A percentile compares a stretch with the other conserved stretches of the same genome.
These are phyloP conservation scores for Verticillium nubilum DNA, from an alignment of 2,329 filamentous ascomycete genomes.

Conservation along the genomic window DNA sequence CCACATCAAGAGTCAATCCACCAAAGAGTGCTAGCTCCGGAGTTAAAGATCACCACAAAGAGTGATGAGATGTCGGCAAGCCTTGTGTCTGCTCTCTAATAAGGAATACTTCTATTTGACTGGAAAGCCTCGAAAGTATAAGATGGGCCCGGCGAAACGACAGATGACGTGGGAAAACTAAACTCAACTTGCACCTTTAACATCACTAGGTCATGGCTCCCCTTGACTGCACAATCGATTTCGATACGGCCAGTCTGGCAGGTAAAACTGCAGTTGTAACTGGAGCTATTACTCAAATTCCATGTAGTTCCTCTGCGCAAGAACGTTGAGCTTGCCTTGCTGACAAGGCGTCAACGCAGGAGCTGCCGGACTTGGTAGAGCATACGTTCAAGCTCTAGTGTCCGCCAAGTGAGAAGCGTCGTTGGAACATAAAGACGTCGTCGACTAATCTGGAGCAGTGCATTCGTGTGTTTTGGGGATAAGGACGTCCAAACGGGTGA, in stretches of 20 bases:
- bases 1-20: no score
- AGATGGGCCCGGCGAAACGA: no score
- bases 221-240: slow-evolving; percentile 9
- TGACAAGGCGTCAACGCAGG: not conserved
- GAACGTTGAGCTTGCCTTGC: no score
- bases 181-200: no score
- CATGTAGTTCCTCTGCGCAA: not conserved
- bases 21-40: not conserved
- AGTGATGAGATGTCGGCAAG: not conserved
- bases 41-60: not conserved
- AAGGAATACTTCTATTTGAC: no score
- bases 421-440: not conserved
- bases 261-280: slow-evolving; percentile 26
- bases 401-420: not conserved
- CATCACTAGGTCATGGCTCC: not conserved
- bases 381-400: not conserved
- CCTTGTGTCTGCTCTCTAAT: no score
- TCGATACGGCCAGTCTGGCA: slow-evolving; percentile 15
- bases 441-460: not conserved
- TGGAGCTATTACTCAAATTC: slow-evolving; percentile 10
- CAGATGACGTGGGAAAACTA: no score
- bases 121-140: no score
- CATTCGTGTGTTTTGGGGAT: not conserved
- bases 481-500: not conserved
- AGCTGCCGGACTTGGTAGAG: not conserved